phyloP scores from a whole-genome alignment of 163 green algal species.

The Scenedesmus sp. region DNA sequence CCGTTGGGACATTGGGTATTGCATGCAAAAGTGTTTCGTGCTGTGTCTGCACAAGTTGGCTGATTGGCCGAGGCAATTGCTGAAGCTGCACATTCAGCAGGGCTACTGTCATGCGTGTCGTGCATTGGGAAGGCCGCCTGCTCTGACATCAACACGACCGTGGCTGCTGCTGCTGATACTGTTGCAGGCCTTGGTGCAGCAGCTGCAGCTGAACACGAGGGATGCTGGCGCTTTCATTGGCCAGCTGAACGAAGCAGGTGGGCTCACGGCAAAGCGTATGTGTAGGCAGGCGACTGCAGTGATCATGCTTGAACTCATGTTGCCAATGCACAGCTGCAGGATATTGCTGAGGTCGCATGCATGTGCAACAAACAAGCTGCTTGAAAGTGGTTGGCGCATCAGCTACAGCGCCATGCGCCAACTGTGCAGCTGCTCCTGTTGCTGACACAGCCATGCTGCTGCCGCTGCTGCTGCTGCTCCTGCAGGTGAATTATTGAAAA shows the following conservation, averaged over 20 bases:
- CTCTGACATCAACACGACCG: not conserved
- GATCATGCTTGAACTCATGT: not conserved
- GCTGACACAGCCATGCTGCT: too few relatives aligned
- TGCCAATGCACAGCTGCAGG: too few relatives aligned
- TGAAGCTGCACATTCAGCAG: too few relatives aligned
- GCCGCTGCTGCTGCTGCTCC: not conserved
- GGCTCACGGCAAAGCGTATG: not conserved
- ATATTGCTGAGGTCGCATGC: too few relatives aligned
- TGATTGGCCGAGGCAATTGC: not conserved
- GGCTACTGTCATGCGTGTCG: too few relatives aligned
- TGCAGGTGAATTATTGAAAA: constrained; percentile 83
- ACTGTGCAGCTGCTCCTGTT: not conserved
- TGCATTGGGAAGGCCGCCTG: too few relatives aligned
- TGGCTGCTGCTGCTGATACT: not conserved
- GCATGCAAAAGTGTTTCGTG: too few relatives aligned
- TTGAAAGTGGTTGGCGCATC: too few relatives aligned
- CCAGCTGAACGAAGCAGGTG: constrained; percentile 85
- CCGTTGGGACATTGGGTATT: too few relatives aligned
- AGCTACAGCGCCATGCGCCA: not conserved
- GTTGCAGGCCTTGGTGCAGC: not conserved
- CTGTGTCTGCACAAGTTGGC: not conserved
- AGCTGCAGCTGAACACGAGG: constrained; percentile 63
- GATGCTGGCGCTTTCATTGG: constrained; percentile 80
- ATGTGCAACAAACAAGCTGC: too few relatives aligned
- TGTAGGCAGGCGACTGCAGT: not conserved